Percentiles rank a stretch among this genome's conserved stretches.
These are phyloP conservation scores for Talaromyces islandicus DNA, from an alignment of 2,329 filamentous ascomycete species.

Conservation along the genomic window DNA sequence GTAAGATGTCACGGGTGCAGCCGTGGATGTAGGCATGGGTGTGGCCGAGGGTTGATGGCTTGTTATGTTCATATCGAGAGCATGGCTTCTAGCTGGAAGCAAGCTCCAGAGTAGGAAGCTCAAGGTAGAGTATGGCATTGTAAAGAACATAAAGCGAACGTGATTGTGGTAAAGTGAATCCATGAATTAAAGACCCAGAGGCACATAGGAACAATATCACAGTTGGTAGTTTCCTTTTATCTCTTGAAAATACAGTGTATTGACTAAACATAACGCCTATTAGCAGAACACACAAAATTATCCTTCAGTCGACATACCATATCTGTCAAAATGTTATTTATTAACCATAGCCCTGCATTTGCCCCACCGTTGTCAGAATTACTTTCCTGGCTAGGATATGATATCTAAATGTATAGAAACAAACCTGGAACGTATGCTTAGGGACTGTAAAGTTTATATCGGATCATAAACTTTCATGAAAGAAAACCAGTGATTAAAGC, in stretches of 20 bases:
- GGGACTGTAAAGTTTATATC: neutral
- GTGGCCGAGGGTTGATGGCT: neutral
- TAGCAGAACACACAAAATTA: too few relatives aligned
- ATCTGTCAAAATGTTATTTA: too few relatives aligned
- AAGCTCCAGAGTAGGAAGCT: neutral
- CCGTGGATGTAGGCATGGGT: neutral
- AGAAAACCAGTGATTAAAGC: neutral
- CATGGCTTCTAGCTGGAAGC: neutral
- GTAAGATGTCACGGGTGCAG: neutral
- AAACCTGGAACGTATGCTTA: neutral
- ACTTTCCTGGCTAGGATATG: neutral
- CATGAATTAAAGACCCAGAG: too few relatives aligned
- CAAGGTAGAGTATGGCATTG: neutral
- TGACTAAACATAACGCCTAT: too few relatives aligned
- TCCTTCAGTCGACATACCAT: too few relatives aligned
- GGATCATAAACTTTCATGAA: neutral
- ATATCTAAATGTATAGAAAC: neutral
- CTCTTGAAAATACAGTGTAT: too few relatives aligned
- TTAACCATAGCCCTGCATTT: too few relatives aligned
- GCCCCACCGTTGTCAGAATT: too few relatives aligned
- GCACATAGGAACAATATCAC: too few relatives aligned
- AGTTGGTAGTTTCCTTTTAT: too few relatives aligned
- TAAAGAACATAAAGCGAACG: neutral
- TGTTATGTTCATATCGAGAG: neutral
- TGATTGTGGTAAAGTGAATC: neutral